Evolutionary conservation across 306 rosid genomes (phyloP), one percentile per base, ranked within the genome.

Genomic region (Sicyos edulis): DNA sequence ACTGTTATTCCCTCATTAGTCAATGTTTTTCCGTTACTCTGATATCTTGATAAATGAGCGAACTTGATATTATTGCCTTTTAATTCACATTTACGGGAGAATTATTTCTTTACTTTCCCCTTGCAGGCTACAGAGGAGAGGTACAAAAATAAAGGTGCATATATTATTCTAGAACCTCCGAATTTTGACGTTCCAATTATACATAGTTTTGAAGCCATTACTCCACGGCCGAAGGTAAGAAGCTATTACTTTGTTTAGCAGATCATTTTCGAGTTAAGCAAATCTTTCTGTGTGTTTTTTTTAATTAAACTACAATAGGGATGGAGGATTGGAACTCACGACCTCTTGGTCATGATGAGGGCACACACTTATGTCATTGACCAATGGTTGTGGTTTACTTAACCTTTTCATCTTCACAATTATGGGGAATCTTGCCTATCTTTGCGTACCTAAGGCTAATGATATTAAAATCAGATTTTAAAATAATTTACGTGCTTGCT

Each of bases 211-310:
- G 85, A 81, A 72, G 97, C 96, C 40, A 81, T 88, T 69, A 75
- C 89, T 32, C 96, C 97, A 26, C 85, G 96, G 63, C 97, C 97
- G 7, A 79, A 88, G 96, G 97, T 91, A 84, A 9, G 34, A 32
- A 67, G 72, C 20, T 22, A 67, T 20, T 20, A 14, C 40, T 24
- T 67, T 7, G 54, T 47, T 67, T 47, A 13, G 42, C 47, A 67
- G 20, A 21, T 47, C 12, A 44, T 42, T 32, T 10, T 10, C 6
- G 24, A 71, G 62, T 29, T 37, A 40, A 10, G 8, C 7, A 19
- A 7, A 47, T 70, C 6, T 71, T 71, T 70, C 6, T 71, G 53
- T 70, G 16, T 54, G 22, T 8, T 10, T 45, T 45, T 45, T 45
- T 45, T 45, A 40, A 1, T 40, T 40, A 6, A 40, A 40, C 9